phyloP scores from a whole-genome alignment of 495 filamentous ascomycete genomes.

The Aspergillus cristatus region DNA sequence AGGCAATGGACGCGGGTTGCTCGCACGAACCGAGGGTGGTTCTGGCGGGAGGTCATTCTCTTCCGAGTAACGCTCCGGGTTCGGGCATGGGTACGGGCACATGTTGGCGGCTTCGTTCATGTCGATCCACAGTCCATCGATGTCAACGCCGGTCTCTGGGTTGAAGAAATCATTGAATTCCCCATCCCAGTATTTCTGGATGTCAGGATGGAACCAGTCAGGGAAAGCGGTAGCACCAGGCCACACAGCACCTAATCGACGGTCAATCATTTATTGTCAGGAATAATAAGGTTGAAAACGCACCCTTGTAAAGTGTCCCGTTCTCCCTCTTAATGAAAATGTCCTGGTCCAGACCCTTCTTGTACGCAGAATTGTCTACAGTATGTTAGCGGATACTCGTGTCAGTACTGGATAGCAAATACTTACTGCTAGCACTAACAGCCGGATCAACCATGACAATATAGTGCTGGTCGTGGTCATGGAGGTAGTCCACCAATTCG shows the following conservation, averaged over 20 bases:
- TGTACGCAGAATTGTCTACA: conserved; percentile 54
- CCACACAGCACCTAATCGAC: conserved; percentile 60
- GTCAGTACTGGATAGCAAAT: background rate
- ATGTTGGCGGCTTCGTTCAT: conserved; percentile 74
- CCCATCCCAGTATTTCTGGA: conserved; percentile 61
- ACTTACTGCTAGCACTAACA: conserved; percentile 39
- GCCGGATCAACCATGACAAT: conserved; percentile 86
- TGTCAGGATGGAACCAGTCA: conserved; percentile 71
- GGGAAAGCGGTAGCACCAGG: conserved; percentile 72
- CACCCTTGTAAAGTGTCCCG: conserved; percentile 59
- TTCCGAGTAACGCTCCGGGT: conserved; percentile 45
- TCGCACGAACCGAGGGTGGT: conserved; percentile 52
- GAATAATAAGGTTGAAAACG: background rate
- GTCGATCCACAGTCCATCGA: conserved; percentile 83
- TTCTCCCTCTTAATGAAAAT: conserved; percentile 58
- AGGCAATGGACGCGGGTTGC: conserved; percentile 50
- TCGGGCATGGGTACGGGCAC: conserved; percentile 62
- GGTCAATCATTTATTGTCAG: background rate
- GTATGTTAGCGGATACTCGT: background rate
- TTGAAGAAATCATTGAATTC: conserved; percentile 66
- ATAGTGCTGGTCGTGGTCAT: conserved; percentile 67
- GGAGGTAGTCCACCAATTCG: conserved; percentile 62
- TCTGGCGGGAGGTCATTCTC: conserved; percentile 54
- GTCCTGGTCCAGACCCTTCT: conserved; percentile 50
- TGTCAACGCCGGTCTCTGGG: conserved; percentile 57